Evolutionary conservation across 371 early-diverging fungal genomes (phyloP).

Genomic region (Circinella umbellata): DNA sequence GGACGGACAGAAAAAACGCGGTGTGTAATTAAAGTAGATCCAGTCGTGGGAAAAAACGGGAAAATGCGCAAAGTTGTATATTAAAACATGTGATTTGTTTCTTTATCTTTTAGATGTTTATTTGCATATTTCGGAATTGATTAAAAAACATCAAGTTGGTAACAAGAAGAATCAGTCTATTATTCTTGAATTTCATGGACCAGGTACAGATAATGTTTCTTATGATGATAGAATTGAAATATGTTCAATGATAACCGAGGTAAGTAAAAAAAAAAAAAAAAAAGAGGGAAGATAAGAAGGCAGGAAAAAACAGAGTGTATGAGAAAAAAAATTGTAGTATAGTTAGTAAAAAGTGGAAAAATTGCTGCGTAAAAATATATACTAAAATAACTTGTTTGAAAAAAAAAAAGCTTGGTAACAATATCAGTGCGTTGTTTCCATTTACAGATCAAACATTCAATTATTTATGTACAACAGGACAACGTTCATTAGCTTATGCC

Average conservation of each 20-base stretch:
- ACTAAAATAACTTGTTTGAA: no score
- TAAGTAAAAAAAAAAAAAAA: background rate
- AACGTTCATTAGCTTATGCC: constrained; percentile 73
- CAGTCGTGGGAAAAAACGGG: no score
- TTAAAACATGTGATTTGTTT: background rate
- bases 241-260: constrained; percentile 98
- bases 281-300: no score
- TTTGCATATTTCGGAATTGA: constrained; percentile 90
- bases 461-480: constrained; percentile 87
- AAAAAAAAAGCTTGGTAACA: constrained; percentile 66
- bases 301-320: background rate
- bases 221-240: constrained; percentile 98
- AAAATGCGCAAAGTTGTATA: no score
- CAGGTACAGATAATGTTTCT: constrained; percentile 88
- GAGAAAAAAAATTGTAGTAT: background rate
- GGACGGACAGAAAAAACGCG: no score
- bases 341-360: background rate
- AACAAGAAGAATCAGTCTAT: constrained; percentile 87
- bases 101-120: constrained; percentile 64
- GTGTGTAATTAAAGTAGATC: no score
- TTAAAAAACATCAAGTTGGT: constrained; percentile 70
- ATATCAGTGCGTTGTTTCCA: constrained; percentile 96
- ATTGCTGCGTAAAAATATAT: no score
- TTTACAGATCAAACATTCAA: constrained; percentile 85
- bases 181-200: constrained; percentile 96